Evolutionary conservation across 179 eudicot genomes (phyloP).

Genomic region (Patellifolia procumbens): DNA sequence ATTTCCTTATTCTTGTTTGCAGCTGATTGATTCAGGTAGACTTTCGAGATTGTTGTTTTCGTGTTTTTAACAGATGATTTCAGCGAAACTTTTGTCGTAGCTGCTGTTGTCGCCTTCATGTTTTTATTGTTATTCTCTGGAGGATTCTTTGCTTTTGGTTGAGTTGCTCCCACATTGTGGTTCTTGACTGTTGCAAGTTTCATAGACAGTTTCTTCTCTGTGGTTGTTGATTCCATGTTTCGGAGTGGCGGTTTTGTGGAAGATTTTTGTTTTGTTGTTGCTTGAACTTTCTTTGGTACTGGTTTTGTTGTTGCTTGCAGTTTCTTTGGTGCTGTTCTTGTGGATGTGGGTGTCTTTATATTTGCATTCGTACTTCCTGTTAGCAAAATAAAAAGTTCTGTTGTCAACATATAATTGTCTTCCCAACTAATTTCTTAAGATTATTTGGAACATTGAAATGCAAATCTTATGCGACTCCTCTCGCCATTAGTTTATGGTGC

Average conservation of each 20-base stretch:
- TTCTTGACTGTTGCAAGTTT: constrained; percentile 16
- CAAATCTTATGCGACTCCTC: too few species aligned
- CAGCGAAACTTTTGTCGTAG: constrained; percentile 27
- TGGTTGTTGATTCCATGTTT: constrained; percentile 21
- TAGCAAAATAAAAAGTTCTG: background rate
- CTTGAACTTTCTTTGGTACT: constrained; percentile 20
- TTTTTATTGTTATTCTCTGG: constrained; percentile 10
- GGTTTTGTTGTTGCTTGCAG: constrained; percentile 24
- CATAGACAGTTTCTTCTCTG: constrained; percentile 22
- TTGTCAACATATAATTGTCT: background rate
- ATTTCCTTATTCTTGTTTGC: constrained; percentile 16
- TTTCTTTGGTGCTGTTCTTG: constrained; percentile 15
- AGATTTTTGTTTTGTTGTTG: constrained; percentile 19
- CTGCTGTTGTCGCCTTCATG: background rate
- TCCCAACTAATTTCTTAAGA: too few species aligned
- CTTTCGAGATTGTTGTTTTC: constrained; percentile 26
- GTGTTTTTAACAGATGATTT: constrained; percentile 30
- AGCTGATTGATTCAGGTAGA: constrained; percentile 10
- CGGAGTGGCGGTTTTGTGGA: constrained; percentile 20
- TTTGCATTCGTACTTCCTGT: constrained; percentile 18
- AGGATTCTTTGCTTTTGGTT: constrained; percentile 18
- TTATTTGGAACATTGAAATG: too few species aligned
- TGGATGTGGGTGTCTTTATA: constrained; percentile 5
- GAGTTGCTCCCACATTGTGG: constrained; percentile 27
- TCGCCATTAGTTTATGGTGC: too few species aligned